Base-by-base conservation (phyloP, 2,329 filamentous ascomycete species). In the Fusarium incarnatum region DNA sequence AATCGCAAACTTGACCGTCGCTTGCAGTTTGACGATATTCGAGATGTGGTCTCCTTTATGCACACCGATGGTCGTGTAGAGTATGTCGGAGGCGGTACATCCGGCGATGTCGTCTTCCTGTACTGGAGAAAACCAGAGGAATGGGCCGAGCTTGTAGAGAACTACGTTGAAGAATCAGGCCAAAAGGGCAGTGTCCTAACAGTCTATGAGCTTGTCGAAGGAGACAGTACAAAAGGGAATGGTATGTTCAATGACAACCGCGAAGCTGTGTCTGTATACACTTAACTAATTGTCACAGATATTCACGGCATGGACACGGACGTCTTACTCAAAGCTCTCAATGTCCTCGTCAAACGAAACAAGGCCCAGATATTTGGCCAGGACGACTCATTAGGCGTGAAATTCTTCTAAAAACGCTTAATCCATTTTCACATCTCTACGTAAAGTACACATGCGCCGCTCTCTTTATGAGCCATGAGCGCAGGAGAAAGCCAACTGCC, bases 351-450 rank as follows among this genome's bases (percentile, higher is more conserved):
- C 37, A 97, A 97, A 85, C 88, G 91, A 68, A 94, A 94, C 73
- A 97, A 92, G 82, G 95, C 94, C 16, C 95, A 98, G 80, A 89
- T 98, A 27, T 98, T 99, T 82, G 95, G 95, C 34, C 88, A 89
- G 56, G 94, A 95, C 75, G 94, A 95, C 78, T 92, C 93, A 65
- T 89, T 92, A 76, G 96, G 96, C 75, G 94, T 98, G 71, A 99
- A 99, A 83, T 98, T 99, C 83, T 98, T 98, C 79, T 98, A 83
- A 90, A 83, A 90, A 49, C 42, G 56, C 55, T 66, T n/a, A 45
- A 44, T 27, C 60, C 50, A 64, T 59, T 60, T 48, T 44, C 55
- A 64, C 64, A 60, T 70, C 56, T 68, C 60, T 70, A 72, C 60
- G 59, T 68, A 58, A 64, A 46, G 44, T 40, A 66, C 56, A 67